Conservation (phyloP, 1,139 yeast species). For the Magnusiomyces tetraspermus region DNA sequence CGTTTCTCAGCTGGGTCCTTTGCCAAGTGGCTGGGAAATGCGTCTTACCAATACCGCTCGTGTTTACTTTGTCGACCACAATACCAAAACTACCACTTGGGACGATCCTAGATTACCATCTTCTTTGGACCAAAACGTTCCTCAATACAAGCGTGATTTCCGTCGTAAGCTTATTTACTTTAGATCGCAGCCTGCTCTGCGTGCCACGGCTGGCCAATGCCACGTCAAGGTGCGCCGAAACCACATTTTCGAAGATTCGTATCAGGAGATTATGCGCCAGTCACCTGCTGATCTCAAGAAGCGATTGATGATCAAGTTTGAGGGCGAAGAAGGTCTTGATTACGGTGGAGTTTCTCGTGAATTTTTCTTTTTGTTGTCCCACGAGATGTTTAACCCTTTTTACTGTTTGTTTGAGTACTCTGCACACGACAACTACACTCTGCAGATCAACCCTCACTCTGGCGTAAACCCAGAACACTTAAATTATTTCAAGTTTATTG, state of each 20-base stretch:
- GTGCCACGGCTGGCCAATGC: slow-evolving; percentile 97
- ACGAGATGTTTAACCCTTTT: slow-evolving; percentile 97
- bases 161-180: slow-evolving; percentile 94
- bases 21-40: slow-evolving; percentile 99
- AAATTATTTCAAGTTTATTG: slow-evolving; percentile 95
- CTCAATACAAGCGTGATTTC: slow-evolving; percentile 98
- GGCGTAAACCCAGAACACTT: slow-evolving; percentile 96
- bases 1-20: slow-evolving; percentile 94
- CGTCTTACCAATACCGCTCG: slow-evolving; percentile 96
- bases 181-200: slow-evolving; percentile 95
- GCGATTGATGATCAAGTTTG: slow-evolving; percentile 94
- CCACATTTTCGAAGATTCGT: slow-evolving; percentile 93
- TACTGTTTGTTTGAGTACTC: slow-evolving; percentile 95
- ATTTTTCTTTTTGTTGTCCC: slow-evolving; percentile 89
- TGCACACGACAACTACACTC: slow-evolving; percentile 93
- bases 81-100: slow-evolving; percentile 98
- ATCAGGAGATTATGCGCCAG: slow-evolving; percentile 97
- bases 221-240: slow-evolving; percentile 96
- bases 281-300: slow-evolving; percentile 96
- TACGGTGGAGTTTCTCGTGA: slow-evolving; percentile 99
- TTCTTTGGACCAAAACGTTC: slow-evolving; percentile 93
- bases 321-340: slow-evolving; percentile 98
- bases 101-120: slow-evolving; percentile 98
- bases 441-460: slow-evolving; percentile 96
- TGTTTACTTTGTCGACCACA: slow-evolving; percentile 96